Evolutionary conservation across 345 rosid genomes (phyloP).

Genomic region (Tarenaya hassleriana): DNA sequence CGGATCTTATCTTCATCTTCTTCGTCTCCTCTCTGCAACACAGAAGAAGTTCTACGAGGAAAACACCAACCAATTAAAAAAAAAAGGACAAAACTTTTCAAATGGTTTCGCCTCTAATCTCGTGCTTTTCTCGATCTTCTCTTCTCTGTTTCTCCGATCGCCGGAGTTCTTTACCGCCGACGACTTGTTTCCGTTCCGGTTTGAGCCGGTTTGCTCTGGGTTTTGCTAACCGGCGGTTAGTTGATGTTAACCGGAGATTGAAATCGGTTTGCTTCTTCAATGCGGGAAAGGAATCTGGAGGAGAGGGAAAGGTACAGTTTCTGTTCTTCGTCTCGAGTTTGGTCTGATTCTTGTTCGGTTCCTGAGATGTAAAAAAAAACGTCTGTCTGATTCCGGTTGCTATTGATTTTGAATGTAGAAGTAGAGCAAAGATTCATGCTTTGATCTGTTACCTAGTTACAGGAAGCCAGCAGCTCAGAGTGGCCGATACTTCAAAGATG

Average conservation of each 20-base stretch:
- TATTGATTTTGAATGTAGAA: background rate
- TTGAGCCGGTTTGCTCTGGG: slow-evolving; percentile 22
- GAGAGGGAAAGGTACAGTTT: slow-evolving; percentile 23
- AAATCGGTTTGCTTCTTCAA: slow-evolving; percentile 36
- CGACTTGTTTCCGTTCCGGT: slow-evolving; percentile 3
- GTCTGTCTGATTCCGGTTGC: background rate
- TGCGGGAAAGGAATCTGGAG: slow-evolving; percentile 44
- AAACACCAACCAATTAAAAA: background rate
- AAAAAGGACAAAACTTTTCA: background rate
- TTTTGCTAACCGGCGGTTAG: slow-evolving; percentile 18
- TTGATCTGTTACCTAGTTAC: background rate
- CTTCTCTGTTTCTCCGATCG: slow-evolving; percentile 23
- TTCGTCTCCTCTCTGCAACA: too few species aligned
- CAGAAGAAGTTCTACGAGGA: too few species aligned
- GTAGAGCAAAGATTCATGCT: background rate
- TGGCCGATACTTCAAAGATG: slow-evolving; percentile 73
- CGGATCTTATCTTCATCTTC: too few species aligned
- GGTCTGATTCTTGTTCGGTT: slow-evolving; percentile 6
- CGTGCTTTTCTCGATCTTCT: slow-evolving; percentile 39
- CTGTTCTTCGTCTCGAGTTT: background rate
- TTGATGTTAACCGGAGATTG: slow-evolving; percentile 20
- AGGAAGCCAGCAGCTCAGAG: slow-evolving; percentile 27
- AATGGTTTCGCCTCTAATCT: slow-evolving; percentile 38
- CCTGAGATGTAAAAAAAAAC: background rate
- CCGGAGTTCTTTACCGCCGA: slow-evolving; percentile 1